These are phyloP conservation scores for Aleurites moluccanus DNA, from an alignment of 441 rosid species.

Conservation along the genomic window DNA sequence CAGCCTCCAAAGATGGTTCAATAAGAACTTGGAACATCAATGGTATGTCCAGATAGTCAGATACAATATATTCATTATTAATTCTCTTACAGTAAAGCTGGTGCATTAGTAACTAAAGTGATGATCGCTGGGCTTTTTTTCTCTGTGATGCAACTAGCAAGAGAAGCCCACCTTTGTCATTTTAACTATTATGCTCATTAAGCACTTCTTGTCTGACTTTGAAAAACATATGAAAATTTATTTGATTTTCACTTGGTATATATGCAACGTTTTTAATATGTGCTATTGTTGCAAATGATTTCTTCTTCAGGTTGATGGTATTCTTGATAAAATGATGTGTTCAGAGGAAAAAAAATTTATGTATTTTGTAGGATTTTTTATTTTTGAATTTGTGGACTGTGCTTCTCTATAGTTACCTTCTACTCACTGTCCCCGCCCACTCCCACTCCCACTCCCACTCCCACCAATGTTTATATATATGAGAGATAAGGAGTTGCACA, in stretches of 20 bases:
- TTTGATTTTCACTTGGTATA: background rate
- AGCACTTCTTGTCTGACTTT: background rate
- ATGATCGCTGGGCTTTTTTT: slow-evolving; percentile 5
- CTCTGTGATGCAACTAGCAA: background rate
- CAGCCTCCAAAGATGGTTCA: slow-evolving; percentile 96
- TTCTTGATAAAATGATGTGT: background rate
- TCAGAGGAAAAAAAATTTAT: background rate
- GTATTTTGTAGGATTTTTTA: background rate
- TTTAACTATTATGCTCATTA: background rate
- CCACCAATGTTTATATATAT: background rate
- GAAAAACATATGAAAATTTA: background rate
- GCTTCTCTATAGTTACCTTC: background rate
- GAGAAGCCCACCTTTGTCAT: background rate
- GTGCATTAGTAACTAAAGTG: background rate
- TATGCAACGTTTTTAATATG: background rate
- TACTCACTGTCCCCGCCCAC: background rate
- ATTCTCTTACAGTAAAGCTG: background rate
- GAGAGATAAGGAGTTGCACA: background rate
- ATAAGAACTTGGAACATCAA: slow-evolving; percentile 94
- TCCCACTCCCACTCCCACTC: too few relatives aligned
- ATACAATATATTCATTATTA: background rate
- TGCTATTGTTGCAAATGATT: background rate
- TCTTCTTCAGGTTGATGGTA: too few relatives aligned
- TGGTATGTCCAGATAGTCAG: slow-evolving; percentile 46
- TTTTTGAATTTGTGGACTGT: background rate